Evolutionary conservation across 192 early-diverging fungal genomes (phyloP), one percentile per base, ranked within the genome.

Genomic region (Entomortierella beljakovae): DNA sequence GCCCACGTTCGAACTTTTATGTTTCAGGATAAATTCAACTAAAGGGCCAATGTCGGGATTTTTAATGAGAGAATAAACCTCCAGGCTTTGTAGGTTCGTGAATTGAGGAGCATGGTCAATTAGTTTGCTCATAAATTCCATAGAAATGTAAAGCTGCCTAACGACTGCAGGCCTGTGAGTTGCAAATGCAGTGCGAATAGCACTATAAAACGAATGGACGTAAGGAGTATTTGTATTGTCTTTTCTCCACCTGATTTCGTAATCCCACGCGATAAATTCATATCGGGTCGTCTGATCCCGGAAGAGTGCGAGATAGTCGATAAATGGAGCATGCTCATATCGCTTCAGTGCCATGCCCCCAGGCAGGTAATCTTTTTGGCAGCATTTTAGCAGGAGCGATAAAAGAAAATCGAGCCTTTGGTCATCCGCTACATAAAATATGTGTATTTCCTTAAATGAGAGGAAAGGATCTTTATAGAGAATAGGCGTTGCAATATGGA

Each of bases 381-480:
- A 64, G 25, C 62, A 64, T 33, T 34, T 34, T 5, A 64, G 23
- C 13, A 64, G 33, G 10, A 64, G 62, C n/a, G 20, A 2, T 2
- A 64, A 6, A 1, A 64, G 35, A 37, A 38, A 53, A 23, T 37
- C 32, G n/a, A 48, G 62, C 0, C 53, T 22, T 16, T 10, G 29
- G 23, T n/a, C 11, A 20, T 64, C 50, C 1, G 32, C 62, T 25
- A 18, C 29, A 2, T 9, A 13, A 18, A 20, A 2, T 38, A 18
- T 23, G 23, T 2, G 11, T 13, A 32, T 31, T 34, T 64, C 13
- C 7, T 35, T 33, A 49, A 64, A 50, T 11, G 62, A 35, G 20
- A 18, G 23, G 50, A 64, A 53, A 25, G 50, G 62, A 33, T 64
- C 25, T 2, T 50, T 48, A 22, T 64, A 64, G 62, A 64, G 50